Conservation (phyloP, 768 basidiomycete species). For the Pholiota conissans region DNA sequence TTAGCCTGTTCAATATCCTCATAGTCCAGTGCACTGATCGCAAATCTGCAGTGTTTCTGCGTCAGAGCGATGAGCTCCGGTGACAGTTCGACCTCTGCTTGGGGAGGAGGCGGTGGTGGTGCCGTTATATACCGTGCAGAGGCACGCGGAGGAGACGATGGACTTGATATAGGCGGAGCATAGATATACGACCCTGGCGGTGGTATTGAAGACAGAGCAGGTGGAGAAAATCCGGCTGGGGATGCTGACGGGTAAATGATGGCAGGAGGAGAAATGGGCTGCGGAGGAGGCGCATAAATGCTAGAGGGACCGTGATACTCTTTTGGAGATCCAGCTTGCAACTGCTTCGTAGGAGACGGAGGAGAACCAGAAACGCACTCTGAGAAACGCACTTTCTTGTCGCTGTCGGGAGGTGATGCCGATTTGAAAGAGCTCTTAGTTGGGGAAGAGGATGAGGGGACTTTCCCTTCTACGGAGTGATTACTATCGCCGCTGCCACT, state of each 20-base stretch:
- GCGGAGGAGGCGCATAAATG: conserved; percentile 21
- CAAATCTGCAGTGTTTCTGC: conserved; percentile 92
- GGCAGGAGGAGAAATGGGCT: conserved; percentile 11
- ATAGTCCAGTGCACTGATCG: conserved; percentile 94
- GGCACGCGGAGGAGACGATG: conserved; percentile 18
- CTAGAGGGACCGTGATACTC: conserved; percentile 22
- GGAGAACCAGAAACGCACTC: conserved; percentile 47
- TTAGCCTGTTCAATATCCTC: conserved; percentile 88
- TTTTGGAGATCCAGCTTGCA: conserved; percentile 16
- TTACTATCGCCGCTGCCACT: conserved; percentile 21
- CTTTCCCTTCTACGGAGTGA: conserved; percentile 16
- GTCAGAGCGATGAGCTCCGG: conserved; percentile 67
- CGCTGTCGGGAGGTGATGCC: conserved; percentile 30
- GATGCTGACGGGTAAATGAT: conserved; percentile 2
- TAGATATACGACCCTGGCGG: conserved; percentile 8
- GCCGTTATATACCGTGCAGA: conserved; percentile 10
- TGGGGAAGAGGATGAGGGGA: conserved; percentile 15
- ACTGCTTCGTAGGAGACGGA: conserved; percentile 14
- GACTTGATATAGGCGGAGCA: conserved; percentile 14
- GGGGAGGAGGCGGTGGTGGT: conserved; percentile 19
- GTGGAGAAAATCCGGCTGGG: background rate
- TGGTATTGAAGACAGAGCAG: background rate
- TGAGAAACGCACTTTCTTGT: conserved; percentile 52
- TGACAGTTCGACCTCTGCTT: conserved; percentile 49
- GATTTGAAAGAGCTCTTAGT: conserved; percentile 23